phyloP scores from a whole-genome alignment of 441 rosid genomes.

The Populus hybrid region DNA sequence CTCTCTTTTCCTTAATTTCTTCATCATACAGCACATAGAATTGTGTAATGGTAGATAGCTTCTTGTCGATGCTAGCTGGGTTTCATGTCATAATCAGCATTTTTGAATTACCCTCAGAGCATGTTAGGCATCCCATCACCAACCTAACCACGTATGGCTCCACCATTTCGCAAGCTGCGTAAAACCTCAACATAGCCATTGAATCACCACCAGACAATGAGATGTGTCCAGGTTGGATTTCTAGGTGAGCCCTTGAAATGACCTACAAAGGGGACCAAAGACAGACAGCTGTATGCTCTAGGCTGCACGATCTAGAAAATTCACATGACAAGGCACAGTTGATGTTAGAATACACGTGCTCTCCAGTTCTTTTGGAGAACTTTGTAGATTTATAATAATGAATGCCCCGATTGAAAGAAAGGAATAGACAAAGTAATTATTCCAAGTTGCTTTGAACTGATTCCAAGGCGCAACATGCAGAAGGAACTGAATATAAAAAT shows the following conservation, averaged over 20 bases:
- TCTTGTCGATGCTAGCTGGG: conserved; percentile 10
- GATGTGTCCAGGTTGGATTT: neutral
- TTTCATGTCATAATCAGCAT: neutral
- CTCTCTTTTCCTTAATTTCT: too few relatives aligned
- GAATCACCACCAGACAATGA: neutral
- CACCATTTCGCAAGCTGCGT: neutral
- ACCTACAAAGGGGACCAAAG: neutral
- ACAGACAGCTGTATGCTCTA: conserved; percentile 3
- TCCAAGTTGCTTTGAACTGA: neutral
- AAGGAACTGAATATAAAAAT: neutral
- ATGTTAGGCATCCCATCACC: neutral
- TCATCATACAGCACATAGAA: too few relatives aligned
- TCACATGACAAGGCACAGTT: conserved; percentile 23
- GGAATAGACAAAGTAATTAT: neutral
- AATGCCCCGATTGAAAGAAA: neutral
- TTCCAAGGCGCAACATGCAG: neutral
- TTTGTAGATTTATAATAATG: neutral
- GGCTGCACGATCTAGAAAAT: conserved; percentile 13
- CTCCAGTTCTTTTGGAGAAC: conserved; percentile 2
- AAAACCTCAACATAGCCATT: neutral
- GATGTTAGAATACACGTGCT: conserved; percentile 19
- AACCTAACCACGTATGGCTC: conserved; percentile 7
- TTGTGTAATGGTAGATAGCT: neutral
- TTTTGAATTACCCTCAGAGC: neutral
- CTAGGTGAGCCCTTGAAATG: neutral